Evolutionary conservation across 305 asterid genomes (phyloP).

Genomic region (Nicotiana rustica): DNA sequence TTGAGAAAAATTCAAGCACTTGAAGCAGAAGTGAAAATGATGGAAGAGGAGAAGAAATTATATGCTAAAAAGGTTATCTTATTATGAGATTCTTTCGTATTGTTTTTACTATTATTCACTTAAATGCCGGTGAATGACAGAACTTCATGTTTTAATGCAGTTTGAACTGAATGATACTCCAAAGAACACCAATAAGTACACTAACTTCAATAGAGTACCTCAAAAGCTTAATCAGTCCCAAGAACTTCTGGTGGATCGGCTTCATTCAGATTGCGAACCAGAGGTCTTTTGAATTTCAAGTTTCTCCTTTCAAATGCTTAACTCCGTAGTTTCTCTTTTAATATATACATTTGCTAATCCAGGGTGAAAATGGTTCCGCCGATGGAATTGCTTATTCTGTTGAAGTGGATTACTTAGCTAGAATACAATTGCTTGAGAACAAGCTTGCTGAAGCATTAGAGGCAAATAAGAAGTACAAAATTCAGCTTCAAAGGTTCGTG

Average conservation of each 20-base stretch:
- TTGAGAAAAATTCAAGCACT: constrained; percentile 62
- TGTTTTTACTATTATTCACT: neutral
- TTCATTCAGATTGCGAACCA: constrained; percentile 25
- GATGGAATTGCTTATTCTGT: constrained; percentile 40
- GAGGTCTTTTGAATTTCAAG: constrained; percentile 26
- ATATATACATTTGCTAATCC: constrained; percentile 33
- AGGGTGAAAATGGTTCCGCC: constrained; percentile 47
- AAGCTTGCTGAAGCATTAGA: constrained; percentile 49
- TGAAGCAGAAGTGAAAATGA: constrained; percentile 57
- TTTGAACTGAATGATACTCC: constrained; percentile 32
- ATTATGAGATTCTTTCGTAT: neutral
- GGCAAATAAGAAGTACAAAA: constrained; percentile 45
- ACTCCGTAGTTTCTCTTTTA: neutral
- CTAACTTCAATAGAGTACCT: constrained; percentile 17
- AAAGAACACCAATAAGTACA: constrained; percentile 9
- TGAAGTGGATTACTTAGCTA: constrained; percentile 36
- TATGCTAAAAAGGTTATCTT: constrained; percentile 54
- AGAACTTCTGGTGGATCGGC: constrained; percentile 5
- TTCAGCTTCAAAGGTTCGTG: constrained; percentile 59
- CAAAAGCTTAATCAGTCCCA: constrained; percentile 28
- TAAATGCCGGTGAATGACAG: neutral
- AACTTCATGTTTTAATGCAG: neutral
- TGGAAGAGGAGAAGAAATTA: constrained; percentile 49
- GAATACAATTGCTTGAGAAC: constrained; percentile 41
- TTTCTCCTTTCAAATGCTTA: neutral